phyloP scores from a whole-genome alignment of 2,329 filamentous ascomycete species.

The Penicillium sp. region DNA sequence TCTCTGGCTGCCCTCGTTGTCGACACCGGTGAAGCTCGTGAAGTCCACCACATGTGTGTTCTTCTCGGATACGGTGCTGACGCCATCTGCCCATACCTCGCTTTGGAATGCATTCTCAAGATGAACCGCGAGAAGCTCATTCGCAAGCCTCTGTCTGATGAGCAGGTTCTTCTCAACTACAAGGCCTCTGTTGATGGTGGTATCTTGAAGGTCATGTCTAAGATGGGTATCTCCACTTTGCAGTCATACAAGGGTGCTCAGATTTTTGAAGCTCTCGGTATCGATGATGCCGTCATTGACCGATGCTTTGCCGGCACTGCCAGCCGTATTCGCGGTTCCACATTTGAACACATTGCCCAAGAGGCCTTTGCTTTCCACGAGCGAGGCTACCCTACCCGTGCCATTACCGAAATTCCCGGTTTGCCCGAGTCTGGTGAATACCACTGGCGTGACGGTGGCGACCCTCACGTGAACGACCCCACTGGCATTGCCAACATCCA shows the following conservation, averaged over 20 bases:
- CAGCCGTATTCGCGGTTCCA: slow-evolving; percentile 89
- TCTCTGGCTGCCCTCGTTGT: slow-evolving; percentile 81
- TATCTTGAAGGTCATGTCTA: slow-evolving; percentile 98
- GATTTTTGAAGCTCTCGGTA: slow-evolving; percentile 93
- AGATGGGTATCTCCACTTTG: slow-evolving; percentile 97
- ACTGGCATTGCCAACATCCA: slow-evolving; percentile 94
- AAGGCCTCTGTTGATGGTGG: slow-evolving; percentile 94
- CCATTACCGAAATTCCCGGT: slow-evolving; percentile 71
- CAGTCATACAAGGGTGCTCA: slow-evolving; percentile 97
- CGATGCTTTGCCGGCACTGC: slow-evolving; percentile 93
- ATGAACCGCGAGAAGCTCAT: slow-evolving; percentile 90
- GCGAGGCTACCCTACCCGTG: slow-evolving; percentile 78
- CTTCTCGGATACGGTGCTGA: slow-evolving; percentile 92
- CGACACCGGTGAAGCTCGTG: slow-evolving; percentile 91
- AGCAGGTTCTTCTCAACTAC: slow-evolving; percentile 88
- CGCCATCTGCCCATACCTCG: slow-evolving; percentile 89
- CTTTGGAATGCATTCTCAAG: slow-evolving; percentile 95
- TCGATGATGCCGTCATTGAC: slow-evolving; percentile 88
- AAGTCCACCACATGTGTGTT: slow-evolving; percentile 99
- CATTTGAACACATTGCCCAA: slow-evolving; percentile 88
- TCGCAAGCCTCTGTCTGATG: slow-evolving; percentile 78
- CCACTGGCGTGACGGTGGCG: slow-evolving; percentile 95
- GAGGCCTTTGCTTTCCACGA: slow-evolving; percentile 95
- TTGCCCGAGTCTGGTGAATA: slow-evolving; percentile 93
- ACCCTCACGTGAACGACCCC: slow-evolving; percentile 92